phyloP scores from a whole-genome alignment of 495 filamentous ascomycete species.

The Immersiella caudata region DNA sequence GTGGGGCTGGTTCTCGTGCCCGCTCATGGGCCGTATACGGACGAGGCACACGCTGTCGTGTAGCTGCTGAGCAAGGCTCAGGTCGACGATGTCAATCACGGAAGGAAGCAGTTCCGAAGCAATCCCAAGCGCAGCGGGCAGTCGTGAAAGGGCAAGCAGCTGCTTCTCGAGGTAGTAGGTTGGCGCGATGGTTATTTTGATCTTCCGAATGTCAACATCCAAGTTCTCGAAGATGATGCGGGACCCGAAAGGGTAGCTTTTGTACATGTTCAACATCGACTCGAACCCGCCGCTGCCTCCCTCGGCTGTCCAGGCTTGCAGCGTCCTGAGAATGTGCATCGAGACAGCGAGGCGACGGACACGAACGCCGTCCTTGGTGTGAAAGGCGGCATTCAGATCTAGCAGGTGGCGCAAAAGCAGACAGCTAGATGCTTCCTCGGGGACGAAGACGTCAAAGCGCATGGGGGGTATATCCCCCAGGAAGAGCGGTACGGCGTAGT shows the following conservation, averaged over 20 bases:
- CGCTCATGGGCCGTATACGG: slow-evolving; percentile 27
- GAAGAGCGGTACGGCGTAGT: slow-evolving; percentile 49
- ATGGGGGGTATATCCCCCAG: slow-evolving; percentile 43
- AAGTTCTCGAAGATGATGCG: slow-evolving; percentile 50
- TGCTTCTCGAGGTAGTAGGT: slow-evolving; percentile 49
- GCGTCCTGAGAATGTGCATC: slow-evolving; percentile 45
- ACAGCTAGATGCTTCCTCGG: slow-evolving; percentile 38
- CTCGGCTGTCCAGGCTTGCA: slow-evolving; percentile 46
- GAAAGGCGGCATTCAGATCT: slow-evolving; percentile 47
- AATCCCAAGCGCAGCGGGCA: slow-evolving; percentile 37
- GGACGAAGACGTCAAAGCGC: slow-evolving; percentile 54
- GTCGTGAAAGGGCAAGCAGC: slow-evolving; percentile 35
- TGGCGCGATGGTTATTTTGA: slow-evolving; percentile 42
- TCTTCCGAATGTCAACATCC: slow-evolving; percentile 40
- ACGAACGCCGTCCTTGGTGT: slow-evolving; percentile 48
- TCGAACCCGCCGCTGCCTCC: slow-evolving; percentile 13
- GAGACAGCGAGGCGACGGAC: slow-evolving; percentile 47
- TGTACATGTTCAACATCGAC: slow-evolving; percentile 29
- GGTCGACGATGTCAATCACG: slow-evolving; percentile 42
- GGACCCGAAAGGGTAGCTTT: slow-evolving; percentile 48
- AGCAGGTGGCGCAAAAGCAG: slow-evolving; percentile 45
- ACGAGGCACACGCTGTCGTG: slow-evolving; percentile 53
- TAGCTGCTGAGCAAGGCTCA: slow-evolving; percentile 46
- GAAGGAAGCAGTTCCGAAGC: slow-evolving; percentile 35
- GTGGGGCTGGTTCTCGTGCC: slow-evolving; percentile 7